A percentile compares a stretch with the other conserved stretches of the same genome.
Evolutionary conservation across 2,329 filamentous ascomycete species (phyloP).

Genomic region (Aspergillus brunneoviolaceus): DNA sequence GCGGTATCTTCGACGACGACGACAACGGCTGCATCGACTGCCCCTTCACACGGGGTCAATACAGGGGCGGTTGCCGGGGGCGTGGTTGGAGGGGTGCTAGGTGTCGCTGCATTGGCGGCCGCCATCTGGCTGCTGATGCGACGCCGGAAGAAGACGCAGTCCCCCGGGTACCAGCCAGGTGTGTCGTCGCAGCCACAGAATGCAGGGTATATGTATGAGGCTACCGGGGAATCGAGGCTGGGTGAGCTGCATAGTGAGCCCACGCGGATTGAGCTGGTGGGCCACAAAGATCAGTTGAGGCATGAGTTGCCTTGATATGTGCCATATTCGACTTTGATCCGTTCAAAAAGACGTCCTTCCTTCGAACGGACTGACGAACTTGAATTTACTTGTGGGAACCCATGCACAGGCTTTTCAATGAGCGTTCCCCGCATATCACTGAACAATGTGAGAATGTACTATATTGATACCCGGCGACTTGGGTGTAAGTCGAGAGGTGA

Average conservation of each 20-base stretch:
- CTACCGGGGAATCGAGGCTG: background rate
- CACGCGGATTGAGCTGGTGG: background rate
- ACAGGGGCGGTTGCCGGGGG: constrained; percentile 5
- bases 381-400: too few relatives aligned
- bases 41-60: background rate
- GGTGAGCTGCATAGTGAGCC: background rate
- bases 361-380: too few relatives aligned
- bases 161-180: background rate
- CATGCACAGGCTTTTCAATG: too few relatives aligned
- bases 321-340: too few relatives aligned
- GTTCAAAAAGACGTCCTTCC: too few relatives aligned
- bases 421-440: too few relatives aligned
- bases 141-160: background rate
- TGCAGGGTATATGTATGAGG: background rate
- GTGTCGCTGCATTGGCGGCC: background rate
- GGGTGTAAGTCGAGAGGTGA: too few relatives aligned
- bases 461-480: too few relatives aligned
- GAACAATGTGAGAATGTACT: too few relatives aligned
- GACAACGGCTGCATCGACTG: background rate
- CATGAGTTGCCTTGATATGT: background rate
- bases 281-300: background rate
- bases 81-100: background rate
- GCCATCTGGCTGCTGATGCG: background rate
- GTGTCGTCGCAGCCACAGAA: background rate
- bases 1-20: background rate